phyloP scores from a whole-genome alignment of 495 filamentous ascomycete genomes.

The Halenospora varia region DNA sequence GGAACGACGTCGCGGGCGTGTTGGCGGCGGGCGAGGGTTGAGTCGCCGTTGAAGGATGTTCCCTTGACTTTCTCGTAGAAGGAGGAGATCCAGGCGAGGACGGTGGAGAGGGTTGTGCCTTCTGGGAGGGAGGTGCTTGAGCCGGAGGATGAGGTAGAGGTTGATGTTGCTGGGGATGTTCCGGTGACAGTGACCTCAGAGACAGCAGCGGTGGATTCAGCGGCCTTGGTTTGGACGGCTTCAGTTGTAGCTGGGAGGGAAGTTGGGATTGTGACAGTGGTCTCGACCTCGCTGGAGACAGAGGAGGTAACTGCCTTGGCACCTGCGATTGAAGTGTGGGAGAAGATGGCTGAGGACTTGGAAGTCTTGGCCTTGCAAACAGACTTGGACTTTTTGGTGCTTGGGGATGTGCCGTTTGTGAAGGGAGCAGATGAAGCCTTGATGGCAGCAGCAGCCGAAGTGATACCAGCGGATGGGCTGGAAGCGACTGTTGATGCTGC shows the following conservation, averaged over 20 bases:
- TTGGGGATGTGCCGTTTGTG: slow-evolving; percentile 19
- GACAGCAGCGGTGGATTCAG: slow-evolving; percentile 4
- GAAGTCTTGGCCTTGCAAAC: slow-evolving; percentile 18
- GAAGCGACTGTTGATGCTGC: background rate
- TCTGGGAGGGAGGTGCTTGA: slow-evolving; percentile 19
- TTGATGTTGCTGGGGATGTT: too few relatives aligned
- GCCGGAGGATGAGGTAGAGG: slow-evolving; percentile 16
- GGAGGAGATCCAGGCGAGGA: slow-evolving; percentile 12
- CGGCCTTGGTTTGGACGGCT: slow-evolving; percentile 14
- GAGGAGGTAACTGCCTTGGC: slow-evolving; percentile 7
- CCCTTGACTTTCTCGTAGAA: slow-evolving; percentile 10
- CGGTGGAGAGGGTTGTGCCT: slow-evolving; percentile 23
- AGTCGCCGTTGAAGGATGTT: background rate
- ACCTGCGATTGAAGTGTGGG: too few relatives aligned
- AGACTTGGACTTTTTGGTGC: slow-evolving; percentile 22
- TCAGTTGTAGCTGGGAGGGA: slow-evolving; percentile 11
- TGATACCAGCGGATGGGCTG: background rate
- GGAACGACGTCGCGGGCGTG: slow-evolving; percentile 14
- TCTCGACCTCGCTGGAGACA: slow-evolving; percentile 12
- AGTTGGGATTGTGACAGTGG: slow-evolving; percentile 16
- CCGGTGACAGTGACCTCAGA: too few relatives aligned
- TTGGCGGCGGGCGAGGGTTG: slow-evolving; percentile 8
- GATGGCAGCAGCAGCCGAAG: slow-evolving; percentile 13
- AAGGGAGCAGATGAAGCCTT: slow-evolving; percentile 20
- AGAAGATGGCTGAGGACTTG: too few relatives aligned